Percentiles rank a stretch among this genome's conserved stretches.
phyloP scores from a whole-genome alignment of 768 basidiomycete genomes.

The Boletus pseudo-olivaceus region DNA sequence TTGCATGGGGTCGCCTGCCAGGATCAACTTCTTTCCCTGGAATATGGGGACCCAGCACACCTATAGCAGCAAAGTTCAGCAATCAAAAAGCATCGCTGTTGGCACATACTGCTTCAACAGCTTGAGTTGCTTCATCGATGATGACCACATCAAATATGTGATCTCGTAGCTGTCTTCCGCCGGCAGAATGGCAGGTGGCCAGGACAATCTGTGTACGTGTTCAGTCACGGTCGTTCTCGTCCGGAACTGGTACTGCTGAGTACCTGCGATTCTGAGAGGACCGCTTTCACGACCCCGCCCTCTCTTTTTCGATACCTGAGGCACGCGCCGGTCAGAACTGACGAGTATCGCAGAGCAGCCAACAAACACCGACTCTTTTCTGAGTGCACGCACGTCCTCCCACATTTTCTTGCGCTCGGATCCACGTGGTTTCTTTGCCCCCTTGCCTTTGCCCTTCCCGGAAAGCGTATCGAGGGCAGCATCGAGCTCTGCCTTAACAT shows the following conservation, averaged over 20 bases:
- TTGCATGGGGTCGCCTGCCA: conserved; percentile 96
- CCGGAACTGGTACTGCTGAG: not conserved
- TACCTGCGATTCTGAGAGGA: conserved; percentile 77
- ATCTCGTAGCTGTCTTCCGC: conserved; percentile 74
- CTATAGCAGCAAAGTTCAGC: conserved; percentile 2
- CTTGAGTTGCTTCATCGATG: conserved; percentile 98
- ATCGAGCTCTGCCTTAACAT: conserved; percentile 86
- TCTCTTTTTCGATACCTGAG: conserved; percentile 85
- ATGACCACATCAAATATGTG: conserved; percentile 88
- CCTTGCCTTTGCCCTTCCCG: conserved; percentile 71
- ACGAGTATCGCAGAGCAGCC: not conserved
- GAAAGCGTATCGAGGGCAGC: conserved; percentile 60
- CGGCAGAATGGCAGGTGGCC: conserved; percentile 93
- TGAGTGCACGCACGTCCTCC: conserved; percentile 79
- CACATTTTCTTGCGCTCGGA: conserved; percentile 79
- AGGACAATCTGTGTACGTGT: conserved; percentile 61
- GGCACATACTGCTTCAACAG: conserved; percentile 79
- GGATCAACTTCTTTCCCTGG: conserved; percentile 83
- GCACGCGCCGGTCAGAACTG: not conserved
- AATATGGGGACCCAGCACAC: conserved; percentile 92
- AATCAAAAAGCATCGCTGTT: not conserved
- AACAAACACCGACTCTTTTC: conserved; percentile 72
- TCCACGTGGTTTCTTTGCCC: conserved; percentile 67
- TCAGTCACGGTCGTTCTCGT: not conserved
- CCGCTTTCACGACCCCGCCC: conserved; percentile 75